A percentile compares a stretch with the other conserved stretches of the same genome.
phyloP scores from a whole-genome alignment of 2,329 filamentous ascomycete genomes.

The Trichoderma semiorbis region DNA sequence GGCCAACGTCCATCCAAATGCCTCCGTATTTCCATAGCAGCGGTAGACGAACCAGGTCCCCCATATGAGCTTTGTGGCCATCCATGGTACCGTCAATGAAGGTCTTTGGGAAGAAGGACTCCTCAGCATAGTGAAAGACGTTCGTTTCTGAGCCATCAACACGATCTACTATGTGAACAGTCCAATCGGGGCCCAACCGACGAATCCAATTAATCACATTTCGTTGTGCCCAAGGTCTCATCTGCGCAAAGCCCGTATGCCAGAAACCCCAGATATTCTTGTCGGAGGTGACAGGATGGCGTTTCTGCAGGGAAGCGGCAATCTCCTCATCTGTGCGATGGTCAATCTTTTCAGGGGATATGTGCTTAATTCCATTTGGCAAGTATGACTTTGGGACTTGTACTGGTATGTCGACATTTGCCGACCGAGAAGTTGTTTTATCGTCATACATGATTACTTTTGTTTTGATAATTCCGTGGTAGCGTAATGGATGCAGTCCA shows the following conservation, averaged over 20 bases:
- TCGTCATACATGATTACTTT: neutral
- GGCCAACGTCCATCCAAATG: constrained; percentile 42
- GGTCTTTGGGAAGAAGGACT: constrained; percentile 36
- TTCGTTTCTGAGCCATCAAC: constrained; percentile 36
- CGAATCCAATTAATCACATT: constrained; percentile 40
- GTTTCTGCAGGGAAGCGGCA: constrained; percentile 26
- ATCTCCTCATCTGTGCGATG: constrained; percentile 32
- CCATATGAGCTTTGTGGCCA: constrained; percentile 43
- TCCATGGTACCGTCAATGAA: constrained; percentile 43
- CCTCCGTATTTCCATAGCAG: constrained; percentile 41
- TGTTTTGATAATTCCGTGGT: neutral
- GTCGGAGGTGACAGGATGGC: constrained; percentile 33
- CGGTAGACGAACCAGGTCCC: constrained; percentile 45
- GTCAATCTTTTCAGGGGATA: constrained; percentile 24
- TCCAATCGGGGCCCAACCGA: constrained; percentile 34
- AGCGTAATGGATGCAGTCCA: neutral
- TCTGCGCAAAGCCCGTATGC: constrained; percentile 34
- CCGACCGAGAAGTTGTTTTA: neutral
- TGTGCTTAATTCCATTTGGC: neutral
- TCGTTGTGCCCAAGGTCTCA: constrained; percentile 34
- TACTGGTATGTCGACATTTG: neutral
- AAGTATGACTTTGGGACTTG: neutral
- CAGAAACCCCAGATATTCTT: constrained; percentile 45
- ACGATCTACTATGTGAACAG: constrained; percentile 38
- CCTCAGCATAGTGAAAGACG: constrained; percentile 34